Base-by-base conservation (phyloP, 2,329 filamentous ascomycete genomes). In the Neofusicoccum ribis region DNA sequence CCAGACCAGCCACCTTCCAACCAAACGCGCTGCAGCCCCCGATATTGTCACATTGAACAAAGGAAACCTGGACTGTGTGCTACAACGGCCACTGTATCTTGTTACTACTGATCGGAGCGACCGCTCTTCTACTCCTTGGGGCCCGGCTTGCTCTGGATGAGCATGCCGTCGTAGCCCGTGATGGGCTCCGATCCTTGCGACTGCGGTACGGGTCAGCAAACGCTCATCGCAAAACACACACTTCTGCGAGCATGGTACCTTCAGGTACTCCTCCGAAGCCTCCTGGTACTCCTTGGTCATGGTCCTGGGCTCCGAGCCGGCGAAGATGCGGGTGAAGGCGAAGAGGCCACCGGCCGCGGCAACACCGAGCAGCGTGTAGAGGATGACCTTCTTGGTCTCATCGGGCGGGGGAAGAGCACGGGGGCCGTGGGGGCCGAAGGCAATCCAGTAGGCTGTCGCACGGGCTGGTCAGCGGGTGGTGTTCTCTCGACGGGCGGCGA, bases 201-300 rank as follows among this genome's bases (percentile, higher is more conserved):
- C 76, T 78, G 69, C 68, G 36, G 17, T 17, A 36, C 37, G 47
- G 66, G 69, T 68, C 58, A 68, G 67, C 31, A 62, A 39, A 14
- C 6, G 52, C 23, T 37, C 14, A 31, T 23, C 5, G 14, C 23
- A 11, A 27, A 34, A 12, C 12, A 34, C 27, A 7, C 15, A 23
- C n/a, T 5, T 15, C 39, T 7, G 54, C 41, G n/a, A 46, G 46
- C 17, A 65, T 82, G 88, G 74, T 83, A 96, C 94, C 87, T 89
- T 93, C 80, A 97, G 85, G 81, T 91, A 95, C 84, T 97, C 95
- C 82, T 99, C 97, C 72, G 89, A 86, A 72, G 90, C 90, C 85
- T 98, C 93, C 84, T 99, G 92, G 88, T 91, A 98, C 83, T 99
- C 95, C 86, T 92, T 91, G 83, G 85, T 94, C 93, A 99, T 96